phyloP scores from a whole-genome alignment of 345 rosid genomes.

The Salix exigua region DNA sequence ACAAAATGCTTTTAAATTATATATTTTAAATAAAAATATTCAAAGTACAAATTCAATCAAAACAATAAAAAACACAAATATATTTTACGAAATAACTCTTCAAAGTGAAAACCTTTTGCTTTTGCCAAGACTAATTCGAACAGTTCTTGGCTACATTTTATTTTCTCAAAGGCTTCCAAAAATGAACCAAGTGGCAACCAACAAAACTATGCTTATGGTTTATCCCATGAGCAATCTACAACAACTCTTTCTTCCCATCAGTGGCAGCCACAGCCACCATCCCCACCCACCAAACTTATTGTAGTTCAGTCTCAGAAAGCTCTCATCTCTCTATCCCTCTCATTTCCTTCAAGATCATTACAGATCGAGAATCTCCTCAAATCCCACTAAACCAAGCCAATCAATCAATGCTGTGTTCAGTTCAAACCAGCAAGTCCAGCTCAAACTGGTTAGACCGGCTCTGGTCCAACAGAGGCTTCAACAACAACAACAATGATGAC shows the following conservation, averaged over 20 bases:
- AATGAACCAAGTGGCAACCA: neutral
- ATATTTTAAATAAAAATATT: too few species aligned
- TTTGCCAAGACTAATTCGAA: neutral
- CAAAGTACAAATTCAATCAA: neutral
- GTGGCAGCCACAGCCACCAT: neutral
- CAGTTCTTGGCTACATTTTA: neutral
- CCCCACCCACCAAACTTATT: neutral
- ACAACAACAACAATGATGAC: slow-evolving; percentile 36
- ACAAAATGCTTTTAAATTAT: too few species aligned
- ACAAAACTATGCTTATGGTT: neutral
- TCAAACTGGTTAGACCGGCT: slow-evolving; percentile 88
- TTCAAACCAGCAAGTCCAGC: slow-evolving; percentile 27
- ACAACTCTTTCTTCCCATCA: neutral
- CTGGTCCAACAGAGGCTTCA: slow-evolving; percentile 73
- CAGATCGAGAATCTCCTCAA: neutral
- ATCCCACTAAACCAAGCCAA: neutral
- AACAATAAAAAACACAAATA: neutral
- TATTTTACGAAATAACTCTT: neutral
- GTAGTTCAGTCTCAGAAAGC: neutral
- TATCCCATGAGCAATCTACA: neutral
- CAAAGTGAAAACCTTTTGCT: neutral
- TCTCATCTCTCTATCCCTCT: neutral
- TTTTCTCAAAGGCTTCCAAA: neutral
- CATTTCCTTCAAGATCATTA: neutral
- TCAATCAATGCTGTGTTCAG: neutral